Percentiles rank a stretch among this genome's conserved stretches.
phyloP scores from a whole-genome alignment of 192 early-diverging fungal species.

The Geranomyces variabilis region DNA sequence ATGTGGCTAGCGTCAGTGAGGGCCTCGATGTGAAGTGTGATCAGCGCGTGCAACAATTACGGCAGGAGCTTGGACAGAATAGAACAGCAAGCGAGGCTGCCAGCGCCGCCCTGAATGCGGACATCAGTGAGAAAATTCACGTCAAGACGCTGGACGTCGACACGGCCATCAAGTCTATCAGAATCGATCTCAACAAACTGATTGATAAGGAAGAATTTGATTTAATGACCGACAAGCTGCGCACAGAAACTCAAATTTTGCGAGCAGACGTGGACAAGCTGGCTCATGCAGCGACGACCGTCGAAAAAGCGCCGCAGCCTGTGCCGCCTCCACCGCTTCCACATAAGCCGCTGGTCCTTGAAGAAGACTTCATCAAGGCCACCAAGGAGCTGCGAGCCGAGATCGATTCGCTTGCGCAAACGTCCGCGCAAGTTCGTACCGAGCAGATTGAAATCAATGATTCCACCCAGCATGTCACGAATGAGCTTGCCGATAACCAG shows the following conservation, averaged over 20 bases:
- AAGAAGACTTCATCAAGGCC: background rate
- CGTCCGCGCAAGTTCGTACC: background rate
- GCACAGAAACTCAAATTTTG: background rate
- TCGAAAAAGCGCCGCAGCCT: background rate
- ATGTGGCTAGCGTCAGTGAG: background rate
- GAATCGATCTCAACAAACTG: conserved; percentile 38
- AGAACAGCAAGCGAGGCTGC: conserved; percentile 15
- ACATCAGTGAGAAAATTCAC: conserved; percentile 41
- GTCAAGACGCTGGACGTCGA: conserved; percentile 38
- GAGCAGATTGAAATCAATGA: background rate
- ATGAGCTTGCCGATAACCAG: background rate
- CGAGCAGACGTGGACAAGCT: background rate
- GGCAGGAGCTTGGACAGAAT: conserved; percentile 12
- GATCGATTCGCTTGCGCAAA: background rate
- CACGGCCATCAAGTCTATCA: conserved; percentile 43
- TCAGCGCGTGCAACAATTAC: background rate
- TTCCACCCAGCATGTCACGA: background rate
- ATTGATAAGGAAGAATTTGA: conserved; percentile 36
- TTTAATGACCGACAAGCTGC: conserved; percentile 25
- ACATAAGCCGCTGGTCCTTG: background rate
- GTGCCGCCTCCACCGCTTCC: background rate
- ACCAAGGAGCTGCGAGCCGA: background rate
- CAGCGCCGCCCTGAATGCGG: background rate
- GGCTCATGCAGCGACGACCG: background rate
- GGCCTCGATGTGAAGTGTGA: background rate